Conservation (phyloP, 495 filamentous ascomycete species). For the Lophiostoma macrostomum region DNA sequence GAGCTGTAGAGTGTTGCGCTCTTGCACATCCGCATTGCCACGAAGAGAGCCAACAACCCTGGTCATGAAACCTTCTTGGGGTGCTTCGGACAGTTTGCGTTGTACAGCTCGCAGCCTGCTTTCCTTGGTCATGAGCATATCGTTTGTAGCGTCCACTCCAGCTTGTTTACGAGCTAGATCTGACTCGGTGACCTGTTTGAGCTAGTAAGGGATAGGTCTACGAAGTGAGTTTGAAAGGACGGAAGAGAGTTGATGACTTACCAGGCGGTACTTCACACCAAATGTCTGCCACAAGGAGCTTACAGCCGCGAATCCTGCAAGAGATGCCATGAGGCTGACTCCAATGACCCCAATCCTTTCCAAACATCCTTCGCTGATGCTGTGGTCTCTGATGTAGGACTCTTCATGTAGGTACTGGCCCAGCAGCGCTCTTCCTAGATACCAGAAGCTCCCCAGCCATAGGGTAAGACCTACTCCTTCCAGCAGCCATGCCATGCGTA, state of each 20-base stretch:
- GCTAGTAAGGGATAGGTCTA: neutral
- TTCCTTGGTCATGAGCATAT: conserved; percentile 67
- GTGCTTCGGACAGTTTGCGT: conserved; percentile 56
- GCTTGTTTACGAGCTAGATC: conserved; percentile 70
- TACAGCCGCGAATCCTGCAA: conserved; percentile 79
- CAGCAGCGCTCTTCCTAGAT: conserved; percentile 62
- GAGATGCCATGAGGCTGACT: conserved; percentile 74
- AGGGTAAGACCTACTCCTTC: conserved; percentile 54
- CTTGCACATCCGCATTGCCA: conserved; percentile 58
- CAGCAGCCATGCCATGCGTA: conserved; percentile 55
- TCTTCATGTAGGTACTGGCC: conserved; percentile 44
- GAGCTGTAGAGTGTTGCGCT: conserved; percentile 62
- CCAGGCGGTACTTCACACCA: conserved; percentile 53
- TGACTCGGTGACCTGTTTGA: conserved; percentile 55
- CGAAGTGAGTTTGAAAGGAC: too few relatives aligned
- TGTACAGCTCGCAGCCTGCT: conserved; percentile 65
- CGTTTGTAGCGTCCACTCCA: conserved; percentile 69
- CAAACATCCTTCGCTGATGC: conserved; percentile 67
- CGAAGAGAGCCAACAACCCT: conserved; percentile 66
- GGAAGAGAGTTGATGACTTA: conserved; percentile 19
- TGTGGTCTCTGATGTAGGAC: conserved; percentile 39
- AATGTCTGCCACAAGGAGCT: conserved; percentile 80
- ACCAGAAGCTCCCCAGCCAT: conserved; percentile 74
- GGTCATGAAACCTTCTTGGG: conserved; percentile 57
- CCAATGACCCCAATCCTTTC: conserved; percentile 78